Percentiles rank a stretch among this genome's conserved stretches.
Evolutionary conservation across 1,139 yeast genomes (phyloP).

Genomic region (Barnettozyma hawaiiensis): DNA sequence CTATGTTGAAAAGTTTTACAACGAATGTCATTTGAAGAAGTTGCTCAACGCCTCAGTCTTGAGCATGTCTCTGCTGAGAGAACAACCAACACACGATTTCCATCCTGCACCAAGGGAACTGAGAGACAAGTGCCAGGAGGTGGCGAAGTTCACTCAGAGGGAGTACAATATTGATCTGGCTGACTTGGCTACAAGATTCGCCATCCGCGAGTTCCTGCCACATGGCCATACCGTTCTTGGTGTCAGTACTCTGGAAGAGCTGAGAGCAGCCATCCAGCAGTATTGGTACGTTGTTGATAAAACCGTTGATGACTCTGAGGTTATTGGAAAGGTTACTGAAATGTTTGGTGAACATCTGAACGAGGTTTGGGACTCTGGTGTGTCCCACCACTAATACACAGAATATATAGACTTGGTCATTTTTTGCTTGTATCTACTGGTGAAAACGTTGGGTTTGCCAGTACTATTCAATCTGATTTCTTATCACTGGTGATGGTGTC

Average conservation of each 20-base stretch:
- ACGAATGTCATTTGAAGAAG: slow-evolving; percentile 49
- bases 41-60: slow-evolving; percentile 79
- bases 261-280: slow-evolving; percentile 54
- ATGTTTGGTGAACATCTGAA: slow-evolving; percentile 53
- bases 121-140: slow-evolving; percentile 45
- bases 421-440: too few species aligned
- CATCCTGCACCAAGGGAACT: slow-evolving; percentile 76
- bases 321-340: slow-evolving; percentile 42
- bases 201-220: slow-evolving; percentile 54
- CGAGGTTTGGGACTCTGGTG: slow-evolving; percentile 73
- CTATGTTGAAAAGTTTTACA: slow-evolving; percentile 44
- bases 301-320: slow-evolving; percentile 35
- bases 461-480: slow-evolving; percentile 8
- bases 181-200: slow-evolving; percentile 73
- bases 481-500: slow-evolving; percentile 3
- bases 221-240: slow-evolving; percentile 64
- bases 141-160: slow-evolving; percentile 42
- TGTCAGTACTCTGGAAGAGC: slow-evolving; percentile 55
- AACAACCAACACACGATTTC: slow-evolving; percentile 61
- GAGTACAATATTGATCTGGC: slow-evolving; percentile 57
- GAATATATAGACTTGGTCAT: background rate
- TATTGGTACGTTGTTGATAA: slow-evolving; percentile 45
- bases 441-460: too few species aligned
- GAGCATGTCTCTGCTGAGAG: slow-evolving; percentile 79
- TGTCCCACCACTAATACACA: slow-evolving; percentile 30